Evolutionary conservation across 2,329 filamentous ascomycete species (phyloP), one percentile per base, ranked within the genome.

Genomic region (Escovopsis weberi): DNA sequence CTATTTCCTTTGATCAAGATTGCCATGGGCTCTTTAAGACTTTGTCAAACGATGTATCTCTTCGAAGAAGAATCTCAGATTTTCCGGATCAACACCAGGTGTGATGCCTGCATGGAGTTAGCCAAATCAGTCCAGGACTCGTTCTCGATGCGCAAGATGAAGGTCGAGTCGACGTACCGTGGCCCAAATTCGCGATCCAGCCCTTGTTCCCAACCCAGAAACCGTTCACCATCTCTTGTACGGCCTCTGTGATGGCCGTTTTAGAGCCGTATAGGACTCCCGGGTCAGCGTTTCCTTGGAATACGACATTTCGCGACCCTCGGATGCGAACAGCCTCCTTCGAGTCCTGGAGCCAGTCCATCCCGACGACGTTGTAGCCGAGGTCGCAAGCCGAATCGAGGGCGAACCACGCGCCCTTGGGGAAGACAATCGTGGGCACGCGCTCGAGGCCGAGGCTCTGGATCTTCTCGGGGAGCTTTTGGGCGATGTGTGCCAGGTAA

Each of bases 381-480:
- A 88, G 75, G 55, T 87, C 69, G 66, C 88, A 95, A 18, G 91
- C 75, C 30, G 84, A 79, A 52, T 95, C 85, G 39, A 98, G 71
- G 4, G 87, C 86, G 62, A 94, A 91, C 85, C 91, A 96, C 10
- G 91, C 89, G 10, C 91, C 91, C 68, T 98, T 98, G 33, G 91
- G 87, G 61, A 98, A 98, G 23, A 96, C 87, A 5, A 88, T 93
- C 88, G 96, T 95, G 3, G 91, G 91, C 3, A 98, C 89, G 10
- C 68, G 71, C 45, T 88, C 83, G 41, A 89, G 65, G 0, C 80
- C 79, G 57, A 93, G 70, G 58, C 85, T 82, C 52, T 74, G 68
- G 44, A 96, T 66, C 47, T 78, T 79, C 52, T 68, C 70, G 1
- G 89, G 89, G 4, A 98, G 72, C 51, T 88, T 75, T 51, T 82